Base-by-base conservation (phyloP, 768 basidiomycete genomes). In the Postia placenta region DNA sequence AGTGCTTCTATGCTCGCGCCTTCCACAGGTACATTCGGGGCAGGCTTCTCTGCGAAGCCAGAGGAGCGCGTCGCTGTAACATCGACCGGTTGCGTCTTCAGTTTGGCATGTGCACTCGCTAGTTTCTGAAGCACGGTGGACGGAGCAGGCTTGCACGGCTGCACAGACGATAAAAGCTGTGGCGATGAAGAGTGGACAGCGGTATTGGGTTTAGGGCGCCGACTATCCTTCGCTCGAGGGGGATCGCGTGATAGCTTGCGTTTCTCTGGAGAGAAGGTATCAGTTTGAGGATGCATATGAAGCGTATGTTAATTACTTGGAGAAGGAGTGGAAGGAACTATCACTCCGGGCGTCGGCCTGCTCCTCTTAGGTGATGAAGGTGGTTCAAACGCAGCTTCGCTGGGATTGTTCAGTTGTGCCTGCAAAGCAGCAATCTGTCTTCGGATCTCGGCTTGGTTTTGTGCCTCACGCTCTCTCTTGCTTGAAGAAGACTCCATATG, bases 241-340 rank as follows among this genome's bases (percentile, higher is more conserved):
- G 12, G 27, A 37, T 11, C 36, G 7, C 69, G 58, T 22, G 69
- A 67, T 4, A 71, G 33, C 53, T 76, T 81, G 51, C 74, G 68
- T 58, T 76, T 77, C 67, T 76, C 68, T 69, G 46, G 22, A 24
- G 11, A 11, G 7, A 22, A 7, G 28, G 6, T n/a, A 35, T 22
- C 25, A 30, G 43, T 28, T 6, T 38, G 17, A 25, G 25, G 52
- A 11, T 30, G 43, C 20, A 37, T 28, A 48, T 47, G 17, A 20
- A 17, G 11, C 17, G 24, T 49, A 12, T 37, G 37, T 23, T n/a
- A 64, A 74, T 63, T 55, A 87, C 85, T 85, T 3, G 82, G 83
- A 28, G 87, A 85, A 7, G 87, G 87, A 0, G 81, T 83, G 0
- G 74, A 63, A 4, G 81, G 81, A 1, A 71, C 81, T 24, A 75